A percentile compares a stretch with the other conserved stretches of the same genome.
These are phyloP conservation scores for Prunus dulcis DNA, from an alignment of 306 rosid species.

Conservation along the genomic window DNA sequence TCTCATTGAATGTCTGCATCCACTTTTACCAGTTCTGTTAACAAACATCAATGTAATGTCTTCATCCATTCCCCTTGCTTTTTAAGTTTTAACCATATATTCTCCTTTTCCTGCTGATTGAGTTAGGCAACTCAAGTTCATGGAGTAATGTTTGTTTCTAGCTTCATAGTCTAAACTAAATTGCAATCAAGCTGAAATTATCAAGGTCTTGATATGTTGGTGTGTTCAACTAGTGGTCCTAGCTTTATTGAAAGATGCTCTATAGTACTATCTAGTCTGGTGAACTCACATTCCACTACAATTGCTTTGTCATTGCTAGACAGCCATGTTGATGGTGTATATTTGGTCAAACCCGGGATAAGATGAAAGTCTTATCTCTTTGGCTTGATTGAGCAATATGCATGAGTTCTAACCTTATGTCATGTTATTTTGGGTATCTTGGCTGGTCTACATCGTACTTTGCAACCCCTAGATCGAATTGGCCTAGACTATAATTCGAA, in stretches of 20 bases:
- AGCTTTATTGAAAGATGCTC: slow-evolving; percentile 9
- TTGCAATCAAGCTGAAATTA: not conserved
- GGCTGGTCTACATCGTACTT: slow-evolving; percentile 18
- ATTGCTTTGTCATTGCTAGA: not conserved
- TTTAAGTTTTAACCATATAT: not conserved
- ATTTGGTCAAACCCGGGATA: slow-evolving; percentile 20
- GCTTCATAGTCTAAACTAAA: not conserved
- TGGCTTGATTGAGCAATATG: slow-evolving; percentile 7
- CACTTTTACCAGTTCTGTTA: slow-evolving; percentile 2
- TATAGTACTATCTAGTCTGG: not conserved
- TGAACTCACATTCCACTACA: slow-evolving; percentile 20
- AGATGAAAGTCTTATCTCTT: slow-evolving; percentile 12
- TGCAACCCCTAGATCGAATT: not conserved
- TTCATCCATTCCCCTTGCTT: not conserved
- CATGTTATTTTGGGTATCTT: slow-evolving; percentile 16
- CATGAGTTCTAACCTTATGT: slow-evolving; percentile 18
- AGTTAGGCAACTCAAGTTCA: not conserved
- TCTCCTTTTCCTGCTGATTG: not conserved
- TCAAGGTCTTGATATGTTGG: not conserved
- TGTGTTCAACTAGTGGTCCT: slow-evolving; percentile 8
- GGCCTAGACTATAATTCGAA: not conserved
- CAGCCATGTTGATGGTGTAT: slow-evolving; percentile 3
- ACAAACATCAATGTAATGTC: slow-evolving; percentile 1
- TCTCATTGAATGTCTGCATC: not conserved
- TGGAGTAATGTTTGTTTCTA: not conserved